Base-by-base conservation (phyloP, 148 eudicot species). In the Chenopodium formosanum region DNA sequence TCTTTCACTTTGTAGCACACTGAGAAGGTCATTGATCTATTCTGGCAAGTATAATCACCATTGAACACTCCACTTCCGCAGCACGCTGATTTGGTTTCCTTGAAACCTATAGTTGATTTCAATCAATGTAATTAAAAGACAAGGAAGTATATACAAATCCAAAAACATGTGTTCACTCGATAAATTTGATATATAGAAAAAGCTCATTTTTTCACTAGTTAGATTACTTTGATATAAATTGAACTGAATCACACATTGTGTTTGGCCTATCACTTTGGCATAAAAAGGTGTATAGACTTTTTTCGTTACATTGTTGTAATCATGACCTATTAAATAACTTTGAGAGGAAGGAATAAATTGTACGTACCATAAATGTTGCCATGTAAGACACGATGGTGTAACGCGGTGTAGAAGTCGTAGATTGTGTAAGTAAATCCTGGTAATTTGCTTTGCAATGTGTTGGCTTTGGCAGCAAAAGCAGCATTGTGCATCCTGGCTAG, bases 61-160 rank as follows among this genome's bases (percentile, higher is more conserved):
- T 82, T 80, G 56, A 52, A 86, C 1, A 66, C 27, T 34, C 90
- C 88, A 32, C 85, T 85, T 17, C 90, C 90, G 44, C 90, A 88
- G 20, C 90, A 88, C 23, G 86, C 90, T 10, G 78, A 77, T 70
- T 73, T 29, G 65, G 86, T 74, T 47, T 83, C 88, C 75, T 37
- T 79, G 74, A 88, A 88, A 20, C 90, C 90, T 88, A 25, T 19
- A 10, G 2, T 32, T 66, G 70, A 16, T 63, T 44, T 77, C 20
- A 70, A 48, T 48, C 14, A 48, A 56, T 17, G 22, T 56, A 5
- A 37, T 37, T 37, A 56, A 17, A 48, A 9, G 52, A 48, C 52
- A 13, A 48, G 10, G 13, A 9, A 9, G 2, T 48, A 48, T 48
- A 48, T 48, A 48, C 10, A 48, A 48, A 48, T 11, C 52, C 52